Conservation (phyloP, 345 rosid species). For the Salix brachista region DNA sequence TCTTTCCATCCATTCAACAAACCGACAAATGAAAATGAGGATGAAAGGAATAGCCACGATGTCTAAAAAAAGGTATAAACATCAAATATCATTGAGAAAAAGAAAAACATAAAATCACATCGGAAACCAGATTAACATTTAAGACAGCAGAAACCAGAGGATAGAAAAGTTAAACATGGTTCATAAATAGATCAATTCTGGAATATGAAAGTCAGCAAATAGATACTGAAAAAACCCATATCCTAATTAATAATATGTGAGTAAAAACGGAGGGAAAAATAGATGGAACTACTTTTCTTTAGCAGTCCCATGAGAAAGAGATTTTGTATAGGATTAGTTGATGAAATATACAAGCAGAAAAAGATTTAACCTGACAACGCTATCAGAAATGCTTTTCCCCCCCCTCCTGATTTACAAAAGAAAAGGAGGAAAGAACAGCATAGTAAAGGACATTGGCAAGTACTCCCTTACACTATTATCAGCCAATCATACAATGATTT, state of each 20-base stretch:
- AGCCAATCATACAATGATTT: too few species aligned
- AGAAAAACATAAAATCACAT: neutral
- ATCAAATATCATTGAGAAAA: too few species aligned
- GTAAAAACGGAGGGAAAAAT: neutral
- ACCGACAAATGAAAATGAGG: too few species aligned
- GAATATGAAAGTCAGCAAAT: neutral
- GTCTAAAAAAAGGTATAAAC: too few species aligned
- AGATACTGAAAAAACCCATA: neutral
- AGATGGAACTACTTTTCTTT: neutral
- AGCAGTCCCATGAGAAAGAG: neutral
- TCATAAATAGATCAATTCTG: neutral
- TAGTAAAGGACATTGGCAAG: neutral
- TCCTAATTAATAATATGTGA: neutral
- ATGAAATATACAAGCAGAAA: neutral
- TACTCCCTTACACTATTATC: neutral
- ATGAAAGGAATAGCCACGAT: too few species aligned
- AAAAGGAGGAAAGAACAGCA: neutral
- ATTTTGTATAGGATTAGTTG: neutral
- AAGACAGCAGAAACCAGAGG: neutral
- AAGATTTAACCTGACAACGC: neutral
- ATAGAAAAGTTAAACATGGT: neutral
- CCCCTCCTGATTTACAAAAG: neutral
- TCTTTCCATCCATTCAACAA: neutral
- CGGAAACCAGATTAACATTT: neutral
- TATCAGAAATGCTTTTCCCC: too few species aligned